Evolutionary conservation across 495 filamentous ascomycete species (phyloP).

Genomic region (Lophiostoma macrostomum): DNA sequence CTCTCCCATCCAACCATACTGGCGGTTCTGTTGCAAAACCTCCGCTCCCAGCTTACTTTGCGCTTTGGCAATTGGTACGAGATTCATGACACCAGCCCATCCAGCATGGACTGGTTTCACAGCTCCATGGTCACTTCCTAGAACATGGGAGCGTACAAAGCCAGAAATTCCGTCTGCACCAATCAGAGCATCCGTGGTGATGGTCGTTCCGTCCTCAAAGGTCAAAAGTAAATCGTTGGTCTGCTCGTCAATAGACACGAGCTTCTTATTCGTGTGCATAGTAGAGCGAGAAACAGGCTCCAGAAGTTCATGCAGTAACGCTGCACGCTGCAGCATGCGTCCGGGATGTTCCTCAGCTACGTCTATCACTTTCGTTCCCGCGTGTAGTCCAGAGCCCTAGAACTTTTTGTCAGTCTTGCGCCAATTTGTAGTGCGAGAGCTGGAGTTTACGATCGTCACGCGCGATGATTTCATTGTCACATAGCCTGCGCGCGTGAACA

Average conservation of each 20-base stretch:
- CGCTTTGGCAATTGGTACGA: background rate
- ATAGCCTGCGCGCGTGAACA: too few relatives aligned
- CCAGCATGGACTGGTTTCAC: background rate
- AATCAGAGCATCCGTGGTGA: background rate
- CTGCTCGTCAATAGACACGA: background rate
- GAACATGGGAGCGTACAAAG: slow-evolving; percentile 1
- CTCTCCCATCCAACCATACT: slow-evolving; percentile 6
- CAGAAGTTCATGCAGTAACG: background rate
- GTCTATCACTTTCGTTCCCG: background rate
- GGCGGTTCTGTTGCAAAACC: background rate
- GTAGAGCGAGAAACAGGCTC: background rate
- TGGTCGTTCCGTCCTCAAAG: background rate
- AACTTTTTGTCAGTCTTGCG: too few relatives aligned
- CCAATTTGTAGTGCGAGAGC: too few relatives aligned
- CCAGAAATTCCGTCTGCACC: slow-evolving; percentile 2
- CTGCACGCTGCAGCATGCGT: background rate
- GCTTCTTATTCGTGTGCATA: slow-evolving; percentile 2
- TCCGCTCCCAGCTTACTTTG: background rate
- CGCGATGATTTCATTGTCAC: too few relatives aligned
- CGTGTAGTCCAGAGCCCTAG: background rate
- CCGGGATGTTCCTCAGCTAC: background rate
- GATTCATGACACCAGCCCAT: background rate
- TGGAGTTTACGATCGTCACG: too few relatives aligned
- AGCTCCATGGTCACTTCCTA: background rate
- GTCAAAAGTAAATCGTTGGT: background rate